These are phyloP conservation scores for Backusella circina DNA, from an alignment of 192 early-diverging fungal species.

Conservation along the genomic window DNA sequence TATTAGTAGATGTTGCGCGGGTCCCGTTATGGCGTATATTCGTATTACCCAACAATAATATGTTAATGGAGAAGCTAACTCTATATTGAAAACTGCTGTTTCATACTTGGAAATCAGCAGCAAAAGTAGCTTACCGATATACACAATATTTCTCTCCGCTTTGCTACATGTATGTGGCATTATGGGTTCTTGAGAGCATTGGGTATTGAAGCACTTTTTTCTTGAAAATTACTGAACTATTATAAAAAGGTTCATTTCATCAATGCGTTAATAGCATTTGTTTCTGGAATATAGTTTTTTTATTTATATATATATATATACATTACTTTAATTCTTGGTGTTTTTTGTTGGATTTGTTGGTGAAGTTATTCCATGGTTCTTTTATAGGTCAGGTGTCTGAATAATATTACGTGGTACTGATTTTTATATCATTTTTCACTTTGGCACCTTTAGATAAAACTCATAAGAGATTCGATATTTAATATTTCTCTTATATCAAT, in stretches of 20 bases:
- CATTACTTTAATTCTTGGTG: not conserved
- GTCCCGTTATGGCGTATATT: not conserved
- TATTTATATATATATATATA: too few relatives aligned
- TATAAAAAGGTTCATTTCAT: not conserved
- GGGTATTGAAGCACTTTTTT: not conserved
- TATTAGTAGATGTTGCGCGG: not conserved
- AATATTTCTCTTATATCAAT: not conserved
- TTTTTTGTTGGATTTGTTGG: not conserved
- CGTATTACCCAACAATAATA: not conserved
- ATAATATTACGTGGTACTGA: not conserved
- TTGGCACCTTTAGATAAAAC: not conserved
- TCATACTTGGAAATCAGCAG: not conserved
- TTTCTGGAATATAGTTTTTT: not conserved
- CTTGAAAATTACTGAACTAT: not conserved
- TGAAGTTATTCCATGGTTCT: not conserved
- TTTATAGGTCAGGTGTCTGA: not conserved
- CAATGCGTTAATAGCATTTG: not conserved
- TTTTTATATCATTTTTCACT: not conserved
- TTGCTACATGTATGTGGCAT: not conserved
- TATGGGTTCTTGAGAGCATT: not conserved
- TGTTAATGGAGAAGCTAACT: not conserved
- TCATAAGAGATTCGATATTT: not conserved
- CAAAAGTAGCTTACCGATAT: not conserved
- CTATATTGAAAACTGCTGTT: not conserved
- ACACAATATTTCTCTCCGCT: not conserved